These are phyloP conservation scores for Pichia phayaonensis DNA, from an alignment of 805 yeast species.

Conservation along the genomic window DNA sequence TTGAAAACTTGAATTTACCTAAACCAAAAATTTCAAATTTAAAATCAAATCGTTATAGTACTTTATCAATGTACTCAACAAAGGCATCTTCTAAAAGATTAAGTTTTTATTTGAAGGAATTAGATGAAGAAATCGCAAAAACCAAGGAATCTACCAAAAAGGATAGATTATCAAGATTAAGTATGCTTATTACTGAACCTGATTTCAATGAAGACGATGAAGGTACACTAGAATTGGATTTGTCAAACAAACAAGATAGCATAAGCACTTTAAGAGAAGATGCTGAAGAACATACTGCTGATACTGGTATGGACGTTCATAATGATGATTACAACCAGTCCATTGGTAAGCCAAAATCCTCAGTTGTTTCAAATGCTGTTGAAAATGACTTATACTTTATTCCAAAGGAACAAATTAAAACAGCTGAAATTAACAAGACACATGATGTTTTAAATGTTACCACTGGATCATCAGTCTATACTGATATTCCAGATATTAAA, in stretches of 20 bases:
- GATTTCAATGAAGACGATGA: constrained; percentile 1
- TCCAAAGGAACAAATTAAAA: neutral
- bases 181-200: constrained; percentile 20
- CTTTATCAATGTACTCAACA: constrained; percentile 65
- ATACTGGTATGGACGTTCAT: constrained; percentile 15
- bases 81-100: constrained; percentile 56
- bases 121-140: constrained; percentile 15
- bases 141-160: neutral
- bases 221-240: constrained; percentile 1
- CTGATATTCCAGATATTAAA: constrained; percentile 11
- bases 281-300: constrained; percentile 15
- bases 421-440: neutral
- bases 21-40: constrained; percentile 18
- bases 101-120: constrained; percentile 33
- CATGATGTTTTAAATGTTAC: constrained; percentile 8
- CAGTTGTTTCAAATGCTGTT: constrained; percentile 7
- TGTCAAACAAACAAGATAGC: neutral
- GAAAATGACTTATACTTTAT: constrained; percentile 28
- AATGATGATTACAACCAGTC: neutral
- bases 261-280: constrained; percentile 9
- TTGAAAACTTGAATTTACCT: constrained; percentile 22
- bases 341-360: constrained; percentile 3
- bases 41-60: constrained; percentile 56
- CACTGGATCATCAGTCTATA: constrained; percentile 25
- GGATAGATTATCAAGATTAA: constrained; percentile 21